A percentile compares a stretch with the other conserved stretches of the same genome.
phyloP scores from a whole-genome alignment of 2,329 filamentous ascomycete genomes.

The Xylariaceae sp. region DNA sequence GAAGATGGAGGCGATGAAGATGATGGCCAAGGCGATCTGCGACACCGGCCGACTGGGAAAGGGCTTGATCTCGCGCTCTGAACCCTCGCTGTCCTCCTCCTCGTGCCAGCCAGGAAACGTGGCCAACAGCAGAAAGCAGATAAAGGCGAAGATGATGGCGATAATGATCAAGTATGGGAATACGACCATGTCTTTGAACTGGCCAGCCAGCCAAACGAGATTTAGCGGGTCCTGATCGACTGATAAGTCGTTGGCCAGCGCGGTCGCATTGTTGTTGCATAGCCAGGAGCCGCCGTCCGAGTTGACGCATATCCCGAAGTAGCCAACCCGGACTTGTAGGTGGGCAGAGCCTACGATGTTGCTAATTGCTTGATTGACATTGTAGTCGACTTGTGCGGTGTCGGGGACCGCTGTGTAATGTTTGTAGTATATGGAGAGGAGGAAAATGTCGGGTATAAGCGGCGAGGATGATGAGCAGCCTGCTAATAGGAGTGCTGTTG shows the following conservation, averaged over 20 bases:
- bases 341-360: slow-evolving; percentile 88
- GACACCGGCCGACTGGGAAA: slow-evolving; percentile 93
- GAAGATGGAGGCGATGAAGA: slow-evolving; percentile 79
- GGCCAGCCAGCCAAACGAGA: slow-evolving; percentile 93
- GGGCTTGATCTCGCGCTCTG: slow-evolving; percentile 88
- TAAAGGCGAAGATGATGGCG: slow-evolving; percentile 94
- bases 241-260: slow-evolving; percentile 85
- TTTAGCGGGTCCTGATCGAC: slow-evolving; percentile 96
- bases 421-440: slow-evolving; percentile 97
- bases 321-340: slow-evolving; percentile 91
- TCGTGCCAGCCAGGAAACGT: slow-evolving; percentile 99
- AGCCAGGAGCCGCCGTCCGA: slow-evolving; percentile 89
- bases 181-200: slow-evolving; percentile 98
- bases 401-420: slow-evolving; percentile 82
- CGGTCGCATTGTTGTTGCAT: slow-evolving; percentile 96
- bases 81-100: slow-evolving; percentile 80
- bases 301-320: slow-evolving; percentile 97
- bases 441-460: slow-evolving; percentile 92
- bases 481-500: slow-evolving; percentile 82
- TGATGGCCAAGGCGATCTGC: slow-evolving; percentile 90
- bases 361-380: slow-evolving; percentile 81
- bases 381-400: slow-evolving; percentile 89
- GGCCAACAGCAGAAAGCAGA: slow-evolving; percentile 92
- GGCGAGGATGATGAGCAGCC: slow-evolving; percentile 97
- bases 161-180: slow-evolving; percentile 98